Percentiles rank a stretch among this genome's conserved stretches.
Evolutionary conservation across 2,329 filamentous ascomycete species (phyloP).

Genomic region (Ceratocystis diversiconidia): DNA sequence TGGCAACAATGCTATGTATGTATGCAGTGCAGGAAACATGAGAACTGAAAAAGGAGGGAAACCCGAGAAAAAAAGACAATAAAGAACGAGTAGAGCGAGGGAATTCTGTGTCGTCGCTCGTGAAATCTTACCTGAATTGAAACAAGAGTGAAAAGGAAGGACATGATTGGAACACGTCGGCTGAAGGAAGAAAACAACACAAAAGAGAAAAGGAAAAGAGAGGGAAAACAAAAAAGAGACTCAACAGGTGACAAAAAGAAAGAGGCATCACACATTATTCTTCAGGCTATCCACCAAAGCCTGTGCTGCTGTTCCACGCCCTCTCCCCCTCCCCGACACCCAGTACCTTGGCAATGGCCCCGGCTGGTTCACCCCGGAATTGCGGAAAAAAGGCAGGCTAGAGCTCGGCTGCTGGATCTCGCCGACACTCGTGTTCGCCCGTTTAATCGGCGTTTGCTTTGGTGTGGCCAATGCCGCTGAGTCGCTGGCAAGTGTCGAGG

Average conservation of each 20-base stretch:
- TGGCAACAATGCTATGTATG: conserved; percentile 5
- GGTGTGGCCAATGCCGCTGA: conserved; percentile 2
- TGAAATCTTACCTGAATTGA: conserved; percentile 4
- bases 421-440: conserved; percentile 4
- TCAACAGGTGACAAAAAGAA: not conserved
- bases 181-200: not conserved
- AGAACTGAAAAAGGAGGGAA: not conserved
- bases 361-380: conserved; percentile 64
- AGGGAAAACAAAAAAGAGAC: not conserved
- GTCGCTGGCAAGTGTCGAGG: not conserved
- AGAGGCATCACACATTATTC: not conserved
- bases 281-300: conserved; percentile 9
- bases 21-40: conserved; percentile 2
- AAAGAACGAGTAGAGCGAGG: not conserved
- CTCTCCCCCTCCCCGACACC: conserved; percentile 2
- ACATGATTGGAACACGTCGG: not conserved
- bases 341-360: conserved; percentile 58
- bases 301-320: conserved; percentile 10
- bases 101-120: not conserved
- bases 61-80: not conserved
- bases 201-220: not conserved
- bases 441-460: conserved; percentile 18
- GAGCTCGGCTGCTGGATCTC: not conserved
- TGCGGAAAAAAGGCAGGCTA: conserved; percentile 31
- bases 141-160: not conserved